Conservation (phyloP, 2,329 filamentous ascomycete species). For the Cladosporium sp. region DNA sequence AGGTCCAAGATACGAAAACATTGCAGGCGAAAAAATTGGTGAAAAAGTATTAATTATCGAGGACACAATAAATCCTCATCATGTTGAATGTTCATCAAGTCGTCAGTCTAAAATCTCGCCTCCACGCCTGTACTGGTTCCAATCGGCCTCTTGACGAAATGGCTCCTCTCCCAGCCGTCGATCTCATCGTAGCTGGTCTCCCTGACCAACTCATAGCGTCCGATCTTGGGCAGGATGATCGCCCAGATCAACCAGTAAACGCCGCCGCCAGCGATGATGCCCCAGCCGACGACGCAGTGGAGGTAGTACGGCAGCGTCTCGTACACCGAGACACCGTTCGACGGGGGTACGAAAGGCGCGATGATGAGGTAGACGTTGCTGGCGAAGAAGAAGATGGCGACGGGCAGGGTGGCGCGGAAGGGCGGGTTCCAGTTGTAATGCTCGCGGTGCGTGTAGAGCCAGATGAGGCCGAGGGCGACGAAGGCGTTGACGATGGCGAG, state of each 20-base stretch:
- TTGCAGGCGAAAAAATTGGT: neutral
- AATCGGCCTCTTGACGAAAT: conserved; percentile 33
- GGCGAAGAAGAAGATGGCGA: conserved; percentile 54
- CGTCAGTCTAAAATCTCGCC: neutral
- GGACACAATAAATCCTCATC: neutral
- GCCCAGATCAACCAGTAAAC: conserved; percentile 56
- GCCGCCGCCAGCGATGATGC: conserved; percentile 51
- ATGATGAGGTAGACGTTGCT: conserved; percentile 55
- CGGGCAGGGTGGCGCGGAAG: conserved; percentile 51
- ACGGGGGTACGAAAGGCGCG: conserved; percentile 54
- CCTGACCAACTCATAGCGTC: conserved; percentile 38
- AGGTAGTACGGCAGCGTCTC: conserved; percentile 54
- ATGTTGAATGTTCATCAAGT: conserved; percentile 5
- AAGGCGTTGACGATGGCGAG: conserved; percentile 58
- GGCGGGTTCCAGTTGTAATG: conserved; percentile 52
- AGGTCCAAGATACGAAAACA: neutral
- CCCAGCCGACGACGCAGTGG: conserved; percentile 55
- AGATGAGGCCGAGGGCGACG: conserved; percentile 50
- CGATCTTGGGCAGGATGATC: conserved; percentile 47
- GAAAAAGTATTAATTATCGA: conserved; percentile 4
- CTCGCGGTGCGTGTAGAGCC: conserved; percentile 46
- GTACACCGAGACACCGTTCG: conserved; percentile 52
- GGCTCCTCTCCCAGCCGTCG: conserved; percentile 43
- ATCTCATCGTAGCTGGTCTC: conserved; percentile 37
- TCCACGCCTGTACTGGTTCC: neutral